Evolutionary conservation across 2,329 filamentous ascomycete genomes (phyloP), one percentile per base, ranked within the genome.

Genomic region (Diaporthe sp.): DNA sequence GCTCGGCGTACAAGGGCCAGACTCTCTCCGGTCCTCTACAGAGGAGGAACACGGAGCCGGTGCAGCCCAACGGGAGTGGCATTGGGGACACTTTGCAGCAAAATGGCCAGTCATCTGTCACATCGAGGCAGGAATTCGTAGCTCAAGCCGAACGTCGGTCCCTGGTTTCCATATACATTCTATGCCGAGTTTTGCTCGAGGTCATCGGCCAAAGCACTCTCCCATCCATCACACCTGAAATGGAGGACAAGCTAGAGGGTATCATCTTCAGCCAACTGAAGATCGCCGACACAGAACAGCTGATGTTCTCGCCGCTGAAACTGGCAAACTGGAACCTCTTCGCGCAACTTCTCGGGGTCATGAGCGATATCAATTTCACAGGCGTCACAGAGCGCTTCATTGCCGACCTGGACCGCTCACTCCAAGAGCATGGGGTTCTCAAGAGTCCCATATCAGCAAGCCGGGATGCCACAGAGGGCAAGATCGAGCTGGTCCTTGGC

Each of bases 181-280:
- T 99, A 4, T 99, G 97, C 81, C 92, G 97, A 39, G 96, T 98
- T 10, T 86, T 99, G 66, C 93, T 98, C 72, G 95, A 98, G 82
- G 96, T 99, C 65, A 97, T 98, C 81, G 92, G 93, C 51, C 95
- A 98, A 82, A 98, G 95, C 79, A 96, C 90, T 37, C 85, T 98
- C 58, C 89, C 92, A 44, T 93, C 92, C 27, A 94, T 99, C 77
- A 97, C 94, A 8, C 88, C 92, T 1, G 96, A 98, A 78, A 97
- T 98, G 91, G 96, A 97, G 75, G 94, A 97, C 76, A 96, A 97
- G 78, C 88, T 99, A 6, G 96, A 98, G 81, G 94, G 93, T 76
- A 97, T 99, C 75, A 98, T 99, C 71, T 99, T 98, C 82, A 93
- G 93, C n/a, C 97, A 98, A 82, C 88, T 99, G 13, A 97, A 96